Base-by-base conservation (phyloP, 2,329 filamentous ascomycete species). In the Sordariomycetes sp. region DNA sequence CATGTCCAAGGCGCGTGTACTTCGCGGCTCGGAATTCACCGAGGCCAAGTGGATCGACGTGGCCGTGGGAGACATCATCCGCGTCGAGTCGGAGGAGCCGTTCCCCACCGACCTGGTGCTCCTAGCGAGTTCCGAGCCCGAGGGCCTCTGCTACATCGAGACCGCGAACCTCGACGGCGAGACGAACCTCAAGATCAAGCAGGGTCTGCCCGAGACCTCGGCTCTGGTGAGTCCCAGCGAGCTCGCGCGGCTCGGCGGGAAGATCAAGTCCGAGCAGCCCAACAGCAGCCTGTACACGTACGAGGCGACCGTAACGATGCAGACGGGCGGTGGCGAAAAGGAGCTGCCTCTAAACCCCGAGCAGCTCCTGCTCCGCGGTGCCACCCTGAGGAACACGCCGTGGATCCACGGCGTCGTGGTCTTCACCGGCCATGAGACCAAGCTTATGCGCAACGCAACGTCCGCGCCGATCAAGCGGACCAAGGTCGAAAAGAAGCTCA, bases 221-320 rank as follows among this genome's bases (percentile, higher is more conserved):
- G 80, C 88, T 61, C 79, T 97, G 68, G 91, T 99, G 60, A 96
- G 90, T 68, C 84, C 91, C 20, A 85, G 82, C 62, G 93, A 97
- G 66, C 77, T 99, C 61, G 90, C 90, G 68, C 82, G 93, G 61
- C 75, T 99, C 3, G 89, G 89, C 53, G 94, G 94, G 34, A 87
- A 88, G 61, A 78, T 99, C 65, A 88, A 90, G 65, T 97, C 93
- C 1, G 94, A 99, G 73, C 94, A 97, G 70, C 94, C 94, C 24
- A 99, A 99, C 77, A 97, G 91, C 75, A 97, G 92, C 72, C 77
- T 99, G 40, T 99, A 99, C 72, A 99, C 94, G 0, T 99, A 97
- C 70, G 95, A 99, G 73, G 94, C 92, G 46, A 97, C 93, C 1
- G 71, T 99, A 70, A 97, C 92, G 0, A 88, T 97, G 80, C 86